These are phyloP conservation scores for Brassica incana DNA, from an alignment of 345 rosid species.

Conservation along the genomic window DNA sequence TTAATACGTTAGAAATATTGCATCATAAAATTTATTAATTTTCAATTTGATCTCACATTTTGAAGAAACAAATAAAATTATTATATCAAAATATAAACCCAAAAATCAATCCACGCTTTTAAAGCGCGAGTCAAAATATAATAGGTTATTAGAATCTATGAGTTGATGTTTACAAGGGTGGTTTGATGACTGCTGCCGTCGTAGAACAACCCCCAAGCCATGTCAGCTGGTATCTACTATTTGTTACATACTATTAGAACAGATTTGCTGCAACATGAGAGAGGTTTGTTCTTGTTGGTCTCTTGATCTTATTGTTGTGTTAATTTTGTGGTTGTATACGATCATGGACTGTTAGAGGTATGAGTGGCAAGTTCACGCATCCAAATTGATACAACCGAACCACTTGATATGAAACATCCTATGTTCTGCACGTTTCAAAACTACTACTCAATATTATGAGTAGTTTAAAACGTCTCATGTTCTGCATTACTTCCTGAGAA, in stretches of 20 bases:
- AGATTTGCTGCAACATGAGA: slow-evolving; percentile 8
- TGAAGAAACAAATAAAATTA: too few species aligned
- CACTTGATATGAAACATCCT: slow-evolving; percentile 22
- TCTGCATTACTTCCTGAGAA: too few species aligned
- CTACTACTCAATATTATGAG: neutral
- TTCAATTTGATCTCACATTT: too few species aligned
- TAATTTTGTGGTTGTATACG: neutral
- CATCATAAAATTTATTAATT: neutral
- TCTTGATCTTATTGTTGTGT: neutral
- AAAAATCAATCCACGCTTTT: too few species aligned
- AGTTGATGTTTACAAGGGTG: neutral
- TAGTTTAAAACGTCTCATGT: too few species aligned
- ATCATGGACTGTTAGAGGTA: slow-evolving; percentile 73
- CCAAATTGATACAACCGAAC: slow-evolving; percentile 73
- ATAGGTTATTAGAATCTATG: too few species aligned
- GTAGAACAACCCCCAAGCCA: neutral
- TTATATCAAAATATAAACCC: too few species aligned
- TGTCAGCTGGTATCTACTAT: neutral
- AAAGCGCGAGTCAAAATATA: too few species aligned
- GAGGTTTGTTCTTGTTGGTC: neutral
- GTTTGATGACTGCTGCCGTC: neutral
- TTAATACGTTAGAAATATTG: too few species aligned
- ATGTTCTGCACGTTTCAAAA: neutral
- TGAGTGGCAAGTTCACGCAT: slow-evolving; percentile 69
- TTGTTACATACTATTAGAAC: neutral